Percentiles rank a stretch among this genome's conserved stretches.
phyloP scores from a whole-genome alignment of 768 basidiomycete genomes.

The Trametes cinnabarina region DNA sequence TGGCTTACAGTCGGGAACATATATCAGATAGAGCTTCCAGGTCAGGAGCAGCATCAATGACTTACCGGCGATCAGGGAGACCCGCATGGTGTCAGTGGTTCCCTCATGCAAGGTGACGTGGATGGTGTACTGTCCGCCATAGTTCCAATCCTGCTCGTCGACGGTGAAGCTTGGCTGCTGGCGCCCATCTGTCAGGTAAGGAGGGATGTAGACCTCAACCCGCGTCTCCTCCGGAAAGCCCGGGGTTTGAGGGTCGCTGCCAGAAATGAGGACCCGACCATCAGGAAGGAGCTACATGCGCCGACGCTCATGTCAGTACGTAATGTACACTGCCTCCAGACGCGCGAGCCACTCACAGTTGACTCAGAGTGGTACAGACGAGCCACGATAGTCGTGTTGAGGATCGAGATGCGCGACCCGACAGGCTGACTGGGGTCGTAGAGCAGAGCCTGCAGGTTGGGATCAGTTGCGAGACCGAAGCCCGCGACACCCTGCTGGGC shows the following conservation, averaged over 20 bases:
- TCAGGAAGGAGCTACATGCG: slow-evolving; percentile 55
- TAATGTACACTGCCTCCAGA: neutral
- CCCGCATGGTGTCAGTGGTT: slow-evolving; percentile 46
- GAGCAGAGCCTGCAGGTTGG: slow-evolving; percentile 62
- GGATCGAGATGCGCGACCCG: slow-evolving; percentile 62
- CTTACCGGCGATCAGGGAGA: slow-evolving; percentile 67
- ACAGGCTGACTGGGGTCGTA: slow-evolving; percentile 66
- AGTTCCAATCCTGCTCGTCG: slow-evolving; percentile 59
- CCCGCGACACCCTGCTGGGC: slow-evolving; percentile 69
- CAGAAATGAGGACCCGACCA: slow-evolving; percentile 72
- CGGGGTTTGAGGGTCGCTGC: slow-evolving; percentile 65
- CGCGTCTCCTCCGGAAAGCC: slow-evolving; percentile 77
- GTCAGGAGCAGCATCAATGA: neutral
- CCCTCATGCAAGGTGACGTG: slow-evolving; percentile 41
- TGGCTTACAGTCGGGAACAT: slow-evolving; percentile 39
- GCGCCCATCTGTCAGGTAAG: slow-evolving; percentile 69
- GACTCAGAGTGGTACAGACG: slow-evolving; percentile 80
- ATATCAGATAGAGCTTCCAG: slow-evolving; percentile 10
- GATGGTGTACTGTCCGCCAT: slow-evolving; percentile 54
- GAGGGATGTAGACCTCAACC: slow-evolving; percentile 80
- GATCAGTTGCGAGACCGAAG: slow-evolving; percentile 65
- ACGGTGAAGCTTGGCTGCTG: slow-evolving; percentile 63
- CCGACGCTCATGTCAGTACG: neutral
- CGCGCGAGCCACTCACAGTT: slow-evolving; percentile 31
- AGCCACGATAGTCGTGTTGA: slow-evolving; percentile 66